Evolutionary conservation across 768 basidiomycete genomes (phyloP), one percentile per base, ranked within the genome.

Genomic region (Kondoa malvinella): DNA sequence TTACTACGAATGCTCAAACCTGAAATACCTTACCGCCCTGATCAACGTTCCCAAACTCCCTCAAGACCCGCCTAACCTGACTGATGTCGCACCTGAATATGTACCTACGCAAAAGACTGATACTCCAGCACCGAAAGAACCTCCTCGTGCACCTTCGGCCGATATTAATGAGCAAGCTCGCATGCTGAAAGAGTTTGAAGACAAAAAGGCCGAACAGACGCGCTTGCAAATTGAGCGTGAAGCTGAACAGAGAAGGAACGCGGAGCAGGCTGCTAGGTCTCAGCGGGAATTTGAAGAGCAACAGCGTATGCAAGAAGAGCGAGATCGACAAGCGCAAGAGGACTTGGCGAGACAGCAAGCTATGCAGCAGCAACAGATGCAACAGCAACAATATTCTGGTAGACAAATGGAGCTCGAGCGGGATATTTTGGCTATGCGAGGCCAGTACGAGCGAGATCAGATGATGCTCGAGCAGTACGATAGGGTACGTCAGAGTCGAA

Each of bases 41-140:
- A 95, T 97, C 75, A 99, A 97, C 77, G 92, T 99, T 1, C 95
- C 95, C 14, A 99, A 97, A 77, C 82, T 99, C 34, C 94, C 91
- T 58, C 70, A 95, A 89, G 94, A 96, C 80, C 94, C 94, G 30
- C 95, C 94, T n/a, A 96, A 92, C 74, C 81, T 99, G 27, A 32
- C 33, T 34, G 74, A 86, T 70, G 91, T 95, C 74, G 83, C 82
- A 56, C 91, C 87, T 2, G 81, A 83, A 75, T 77, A 86, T 2
- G 80, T 96, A 3, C 92, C 92, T 16, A 85, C 89, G 58, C 85
- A 91, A 56, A 85, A 85, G 57, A 85, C 84, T 27, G 83, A 82
- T 73, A 77, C 59, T n/a, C 29, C 3, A 63, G 61, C 15, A 8
- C 34, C 32, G 30, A 66, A 69, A 15, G 67, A 31, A 2, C 62